Evolutionary conservation across 805 yeast species (phyloP), one percentile per base, ranked within the genome.

Genomic region (Torulaspora maleeae): DNA sequence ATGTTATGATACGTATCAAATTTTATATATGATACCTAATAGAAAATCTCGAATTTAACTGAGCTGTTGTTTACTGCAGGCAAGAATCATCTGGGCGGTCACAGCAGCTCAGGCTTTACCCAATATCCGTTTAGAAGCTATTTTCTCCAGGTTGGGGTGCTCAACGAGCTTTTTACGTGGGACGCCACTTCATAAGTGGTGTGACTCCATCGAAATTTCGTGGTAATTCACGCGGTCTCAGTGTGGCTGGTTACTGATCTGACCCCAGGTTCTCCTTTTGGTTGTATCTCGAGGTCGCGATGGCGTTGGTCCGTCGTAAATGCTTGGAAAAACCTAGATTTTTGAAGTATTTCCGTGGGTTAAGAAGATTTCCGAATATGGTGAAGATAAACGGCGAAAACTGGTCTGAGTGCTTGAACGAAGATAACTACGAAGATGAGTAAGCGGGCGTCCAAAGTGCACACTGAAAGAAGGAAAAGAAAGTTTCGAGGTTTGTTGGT

Each of bases 1-100:
- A 29, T 32, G 24, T 29, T 12, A 38, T 39, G 33, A 39, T 39
- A 39, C 25, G 36, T 32, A 32, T 32, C 34, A 30, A 15, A 24
- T 27, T 38, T 28, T 38, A 38, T 19, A 32, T 16, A 16, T 32
- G 35, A 32, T 32, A 32, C 35, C 16, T 32, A 32, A 32, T 32
- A 32, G 17, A 32, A 32, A 32, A 12, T 5, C 19, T 22, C 25
- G 2, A 8, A 22, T 8, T 22, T 22, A 8, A 22, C 25, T 22
- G 25, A 22, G 25, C 22, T 20, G 22, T 22, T 19, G 20, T 19
- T 19, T 2, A 22, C 25, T 22, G 25, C 25, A 22, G 8, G 25
- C 25, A 22, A 22, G 5, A 8, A 22, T 7, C 10, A 22, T 7
- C 5, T 22, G 25, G 5, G 4, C 25, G 25, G 10, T 4, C 25